These are phyloP conservation scores for Penicillium daleae DNA, from an alignment of 495 filamentous ascomycete genomes.

Conservation along the genomic window DNA sequence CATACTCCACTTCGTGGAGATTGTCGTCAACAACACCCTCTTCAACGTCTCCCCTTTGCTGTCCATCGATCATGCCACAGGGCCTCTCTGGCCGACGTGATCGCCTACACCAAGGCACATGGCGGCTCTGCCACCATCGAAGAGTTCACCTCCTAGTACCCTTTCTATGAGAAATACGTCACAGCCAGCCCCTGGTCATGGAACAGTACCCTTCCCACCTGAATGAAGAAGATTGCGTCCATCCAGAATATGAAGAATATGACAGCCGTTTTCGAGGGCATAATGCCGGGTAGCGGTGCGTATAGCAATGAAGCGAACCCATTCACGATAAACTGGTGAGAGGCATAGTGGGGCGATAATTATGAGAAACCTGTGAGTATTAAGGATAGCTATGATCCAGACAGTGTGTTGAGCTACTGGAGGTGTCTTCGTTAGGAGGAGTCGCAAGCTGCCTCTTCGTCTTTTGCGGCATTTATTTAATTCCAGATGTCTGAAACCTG, in stretches of 20 bases:
- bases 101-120: neutral
- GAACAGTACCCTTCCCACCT: neutral
- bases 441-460: neutral
- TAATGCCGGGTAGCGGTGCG: neutral
- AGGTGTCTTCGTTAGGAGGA: neutral
- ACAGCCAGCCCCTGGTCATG: neutral
- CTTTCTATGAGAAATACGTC: neutral
- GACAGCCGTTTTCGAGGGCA: neutral
- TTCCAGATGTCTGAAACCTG: too few relatives aligned
- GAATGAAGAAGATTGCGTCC: neutral
- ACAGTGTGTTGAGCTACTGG: neutral
- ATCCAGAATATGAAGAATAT: slow-evolving; percentile 2
- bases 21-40: neutral
- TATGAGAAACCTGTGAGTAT: neutral
- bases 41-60: neutral
- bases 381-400: neutral
- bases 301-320: neutral
- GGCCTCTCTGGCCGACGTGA: neutral
- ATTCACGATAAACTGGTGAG: neutral
- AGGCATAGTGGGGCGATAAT: neutral
- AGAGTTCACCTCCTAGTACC: neutral
- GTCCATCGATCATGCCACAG: neutral
- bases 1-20: neutral
- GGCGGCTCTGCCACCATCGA: neutral
- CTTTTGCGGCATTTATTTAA: neutral